Evolutionary conservation across 192 early-diverging fungal genomes (phyloP).

Genomic region (Kickxella alabastrina): DNA sequence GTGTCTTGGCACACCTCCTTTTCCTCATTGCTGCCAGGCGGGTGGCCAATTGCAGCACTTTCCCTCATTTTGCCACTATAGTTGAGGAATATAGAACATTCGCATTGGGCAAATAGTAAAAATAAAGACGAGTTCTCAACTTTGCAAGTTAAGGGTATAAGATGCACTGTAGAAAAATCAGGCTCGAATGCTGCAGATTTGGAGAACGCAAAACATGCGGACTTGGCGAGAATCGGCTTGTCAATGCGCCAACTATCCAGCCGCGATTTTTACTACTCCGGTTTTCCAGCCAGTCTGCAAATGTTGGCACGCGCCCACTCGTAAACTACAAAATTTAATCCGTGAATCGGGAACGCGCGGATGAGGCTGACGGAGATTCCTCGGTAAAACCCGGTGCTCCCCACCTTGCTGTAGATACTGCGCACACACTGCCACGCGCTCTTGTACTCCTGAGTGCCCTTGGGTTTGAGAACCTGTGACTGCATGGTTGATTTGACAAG

Average conservation of each 20-base stretch:
- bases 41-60: too few species aligned
- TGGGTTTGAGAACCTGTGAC: slow-evolving; percentile 61
- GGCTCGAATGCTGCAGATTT: too few species aligned
- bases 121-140: too few species aligned
- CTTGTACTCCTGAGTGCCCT: slow-evolving; percentile 36
- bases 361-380: slow-evolving; percentile 71
- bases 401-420: slow-evolving; percentile 54
- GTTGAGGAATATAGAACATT: too few species aligned
- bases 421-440: slow-evolving; percentile 52
- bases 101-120: too few species aligned
- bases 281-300: slow-evolving; percentile 28
- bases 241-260: too few species aligned
- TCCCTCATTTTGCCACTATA: too few species aligned
- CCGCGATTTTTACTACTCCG: slow-evolving; percentile 5
- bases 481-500: slow-evolving; percentile 73
- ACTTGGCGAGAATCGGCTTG: too few species aligned
- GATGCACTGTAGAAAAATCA: too few species aligned
- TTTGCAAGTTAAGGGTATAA: too few species aligned
- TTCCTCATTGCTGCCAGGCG: too few species aligned
- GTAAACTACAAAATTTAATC: slow-evolving; percentile 78
- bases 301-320: slow-evolving; percentile 55
- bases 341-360: slow-evolving; percentile 75
- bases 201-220: too few species aligned
- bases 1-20: not conserved
- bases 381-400: slow-evolving; percentile 63